These are phyloP conservation scores for Dioscorea dumetorum DNA, from an alignment of 106 monocot genomes.

Conservation along the genomic window DNA sequence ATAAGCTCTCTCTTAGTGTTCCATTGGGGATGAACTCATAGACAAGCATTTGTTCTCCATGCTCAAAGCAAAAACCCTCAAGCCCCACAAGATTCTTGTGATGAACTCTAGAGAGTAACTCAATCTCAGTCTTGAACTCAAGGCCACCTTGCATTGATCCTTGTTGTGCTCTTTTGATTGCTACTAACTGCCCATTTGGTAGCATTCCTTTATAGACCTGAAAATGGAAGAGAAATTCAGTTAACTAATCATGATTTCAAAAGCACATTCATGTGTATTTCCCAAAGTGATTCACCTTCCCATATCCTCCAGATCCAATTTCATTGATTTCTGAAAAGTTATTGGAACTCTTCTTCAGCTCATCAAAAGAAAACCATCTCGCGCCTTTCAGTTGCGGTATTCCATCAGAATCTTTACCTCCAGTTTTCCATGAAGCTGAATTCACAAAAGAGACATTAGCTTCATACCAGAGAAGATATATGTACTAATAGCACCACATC, in stretches of 20 bases:
- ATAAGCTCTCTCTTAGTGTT: constrained; percentile 46
- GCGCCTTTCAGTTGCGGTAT: constrained; percentile 73
- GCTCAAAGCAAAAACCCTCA: constrained; percentile 64
- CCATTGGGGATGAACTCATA: constrained; percentile 71
- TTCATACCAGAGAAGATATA: no score
- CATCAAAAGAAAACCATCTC: constrained; percentile 74
- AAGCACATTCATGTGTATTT: background rate
- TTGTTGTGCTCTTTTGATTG: constrained; percentile 55
- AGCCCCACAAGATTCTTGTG: constrained; percentile 71
- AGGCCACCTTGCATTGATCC: constrained; percentile 68
- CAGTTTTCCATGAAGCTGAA: constrained; percentile 61
- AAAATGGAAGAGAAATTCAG: background rate
- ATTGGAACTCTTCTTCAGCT: constrained; percentile 60
- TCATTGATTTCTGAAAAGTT: constrained; percentile 63
- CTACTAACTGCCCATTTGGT: constrained; percentile 44
- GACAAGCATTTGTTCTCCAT: constrained; percentile 65
- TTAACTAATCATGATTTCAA: background rate
- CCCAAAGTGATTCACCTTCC: constrained; percentile 38
- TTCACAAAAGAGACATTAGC: no score
- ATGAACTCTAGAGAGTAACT: constrained; percentile 65
- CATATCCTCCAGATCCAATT: constrained; percentile 81
- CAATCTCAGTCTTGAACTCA: constrained; percentile 86
- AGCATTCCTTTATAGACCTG: constrained; percentile 65
- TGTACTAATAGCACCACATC: no score
- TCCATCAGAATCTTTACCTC: constrained; percentile 35